Evolutionary conservation across 345 rosid species (phyloP), one percentile per base, ranked within the genome.

Genomic region (Conringia planisiliqua): DNA sequence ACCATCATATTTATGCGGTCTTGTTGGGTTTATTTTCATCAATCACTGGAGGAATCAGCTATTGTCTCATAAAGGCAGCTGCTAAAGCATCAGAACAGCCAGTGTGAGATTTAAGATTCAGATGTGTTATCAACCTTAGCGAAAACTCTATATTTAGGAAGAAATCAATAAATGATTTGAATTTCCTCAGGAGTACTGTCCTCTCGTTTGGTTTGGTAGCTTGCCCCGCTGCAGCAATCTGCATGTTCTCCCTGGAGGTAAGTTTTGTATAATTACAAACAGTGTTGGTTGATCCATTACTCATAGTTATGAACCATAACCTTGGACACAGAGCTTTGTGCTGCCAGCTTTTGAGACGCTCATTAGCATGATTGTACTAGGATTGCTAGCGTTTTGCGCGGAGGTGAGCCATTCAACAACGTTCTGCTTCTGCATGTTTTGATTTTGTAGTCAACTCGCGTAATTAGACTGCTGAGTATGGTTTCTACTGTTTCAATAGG

Each of bases 41-140:
- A 36, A 64, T 89, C 71, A 83, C 91, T 76, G 91, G 96, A 77
- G 98, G 98, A 73, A 79, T 88, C 76, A 89, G 86, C 84, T 91
- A 83, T 66, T 93, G 90, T 83, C 84, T 91, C 35, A 85, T 88
- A 70, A 87, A 81, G 76, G 89, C 96, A 71, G 92, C 87, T 58
- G 93, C 97, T 70, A 89, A 83, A 84, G 91, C 95, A 55, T 85
- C 90, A 11, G 96, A 86, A 79, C 96, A 89, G 77, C 94, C 98
- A 68, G 70, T 91, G 98, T 93, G 84, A 86, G 96, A 65, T 78
- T 74, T 58, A 67, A 59, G 43, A 79, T 68, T 39, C 68, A 60
- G 13, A 64, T 65, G 55, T 66, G 29, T 39, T 48, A 8, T 60
- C 1, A 70, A 42, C 55, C 51, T 44, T 70, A 61, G 10, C 14